A percentile compares a stretch with the other conserved stretches of the same genome.
phyloP scores from a whole-genome alignment of 2,329 filamentous ascomycete species.

The Claviceps purpurea region DNA sequence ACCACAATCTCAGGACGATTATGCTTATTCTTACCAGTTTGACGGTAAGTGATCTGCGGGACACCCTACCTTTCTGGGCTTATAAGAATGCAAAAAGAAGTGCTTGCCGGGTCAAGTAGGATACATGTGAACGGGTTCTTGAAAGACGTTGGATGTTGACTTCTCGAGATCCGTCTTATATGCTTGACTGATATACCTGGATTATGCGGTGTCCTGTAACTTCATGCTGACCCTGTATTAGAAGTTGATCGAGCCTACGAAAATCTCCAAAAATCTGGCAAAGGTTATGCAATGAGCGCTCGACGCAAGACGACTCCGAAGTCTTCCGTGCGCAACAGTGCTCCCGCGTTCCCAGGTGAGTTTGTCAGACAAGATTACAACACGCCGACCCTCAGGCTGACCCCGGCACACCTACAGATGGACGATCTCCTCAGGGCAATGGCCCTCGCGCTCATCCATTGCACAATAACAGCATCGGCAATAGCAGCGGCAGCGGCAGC shows the following conservation, averaged over 20 bases:
- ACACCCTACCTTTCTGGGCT: background rate
- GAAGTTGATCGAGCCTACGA: slow-evolving; percentile 95
- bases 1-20: slow-evolving; percentile 60
- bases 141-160: background rate
- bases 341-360: slow-evolving; percentile 6
- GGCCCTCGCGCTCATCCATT: slow-evolving; percentile 68
- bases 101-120: background rate
- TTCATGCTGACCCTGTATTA: slow-evolving; percentile 23
- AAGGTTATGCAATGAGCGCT: slow-evolving; percentile 61
- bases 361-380: background rate
- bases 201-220: background rate
- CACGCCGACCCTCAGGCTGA: slow-evolving; percentile 11
- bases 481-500: slow-evolving; percentile 36
- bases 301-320: slow-evolving; percentile 51
- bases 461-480: slow-evolving; percentile 54
- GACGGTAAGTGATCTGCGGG: slow-evolving; percentile 53
- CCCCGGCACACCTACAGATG: slow-evolving; percentile 37
- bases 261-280: slow-evolving; percentile 92
- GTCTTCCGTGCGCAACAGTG: slow-evolving; percentile 4
- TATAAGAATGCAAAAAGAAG: background rate
- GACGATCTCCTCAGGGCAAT: slow-evolving; percentile 51
- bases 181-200: background rate
- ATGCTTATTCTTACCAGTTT: slow-evolving; percentile 76
- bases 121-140: background rate
- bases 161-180: background rate